Conservation (phyloP, 1,284 basidiomycete genomes). For the Cystobasidium sp. region DNA sequence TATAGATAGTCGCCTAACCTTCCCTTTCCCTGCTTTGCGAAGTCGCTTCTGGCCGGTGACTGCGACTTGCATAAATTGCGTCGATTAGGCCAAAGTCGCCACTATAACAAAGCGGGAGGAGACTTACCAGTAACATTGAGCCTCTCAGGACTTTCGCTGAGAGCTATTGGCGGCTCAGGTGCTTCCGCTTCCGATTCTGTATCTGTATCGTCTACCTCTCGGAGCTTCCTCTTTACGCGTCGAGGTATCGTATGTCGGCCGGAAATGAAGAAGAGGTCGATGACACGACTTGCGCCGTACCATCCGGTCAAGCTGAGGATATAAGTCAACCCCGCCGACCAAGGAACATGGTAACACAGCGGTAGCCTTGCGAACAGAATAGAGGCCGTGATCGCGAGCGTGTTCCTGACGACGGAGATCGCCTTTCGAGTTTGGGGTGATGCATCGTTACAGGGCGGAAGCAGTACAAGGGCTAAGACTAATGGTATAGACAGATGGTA, state of each 20-base stretch:
- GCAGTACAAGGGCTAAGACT: constrained; percentile 39
- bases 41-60: no score
- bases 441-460: constrained; percentile 29
- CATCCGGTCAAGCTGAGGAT: constrained; percentile 39
- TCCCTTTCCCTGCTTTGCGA: not conserved
- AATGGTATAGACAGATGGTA: not conserved
- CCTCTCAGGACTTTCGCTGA: no score
- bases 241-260: constrained; percentile 16
- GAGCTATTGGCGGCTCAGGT: not conserved
- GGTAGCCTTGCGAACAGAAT: constrained; percentile 38
- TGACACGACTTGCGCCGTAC: constrained; percentile 36
- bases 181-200: constrained; percentile 35
- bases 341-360: constrained; percentile 34
- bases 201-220: constrained; percentile 35
- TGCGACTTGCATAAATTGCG: no score
- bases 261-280: constrained; percentile 38
- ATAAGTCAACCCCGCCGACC: constrained; percentile 39
- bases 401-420: not conserved
- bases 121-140: no score
- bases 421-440: not conserved
- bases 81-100: no score
- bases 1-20: constrained; percentile 25
- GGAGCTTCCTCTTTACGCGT: constrained; percentile 41
- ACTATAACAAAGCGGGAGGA: no score
- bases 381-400: constrained; percentile 17